phyloP scores from a whole-genome alignment of 805 yeast species.

The Tetrapisispora pingtungensis region DNA sequence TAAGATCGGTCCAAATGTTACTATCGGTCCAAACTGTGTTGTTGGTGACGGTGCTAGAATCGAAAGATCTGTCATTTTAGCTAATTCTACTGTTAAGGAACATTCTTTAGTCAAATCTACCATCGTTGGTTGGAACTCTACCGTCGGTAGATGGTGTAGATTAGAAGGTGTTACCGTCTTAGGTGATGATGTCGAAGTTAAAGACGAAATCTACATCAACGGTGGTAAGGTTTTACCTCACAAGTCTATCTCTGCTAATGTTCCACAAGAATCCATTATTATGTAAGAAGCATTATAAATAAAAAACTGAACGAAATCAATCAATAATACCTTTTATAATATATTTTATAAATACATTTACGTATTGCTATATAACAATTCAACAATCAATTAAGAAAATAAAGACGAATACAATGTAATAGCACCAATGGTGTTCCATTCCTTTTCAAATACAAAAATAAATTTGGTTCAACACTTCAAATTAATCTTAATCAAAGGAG shows the following conservation, averaged over 20 bases:
- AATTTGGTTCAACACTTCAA: no score
- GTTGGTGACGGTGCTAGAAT: slow-evolving; percentile 98
- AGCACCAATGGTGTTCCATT: no score
- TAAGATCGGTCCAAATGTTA: slow-evolving; percentile 96
- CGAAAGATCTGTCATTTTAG: slow-evolving; percentile 85
- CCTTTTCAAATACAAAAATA: no score
- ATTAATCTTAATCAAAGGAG: no score
- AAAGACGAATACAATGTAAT: neutral
- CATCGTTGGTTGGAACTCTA: slow-evolving; percentile 98
- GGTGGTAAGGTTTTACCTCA: slow-evolving; percentile 99
- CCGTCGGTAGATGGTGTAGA: slow-evolving; percentile 98
- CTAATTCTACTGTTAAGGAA: slow-evolving; percentile 85
- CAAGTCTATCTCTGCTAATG: slow-evolving; percentile 90
- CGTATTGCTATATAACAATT: neutral
- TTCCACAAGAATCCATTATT: slow-evolving; percentile 95
- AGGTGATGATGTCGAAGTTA: slow-evolving; percentile 98
- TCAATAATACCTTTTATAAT: neutral
- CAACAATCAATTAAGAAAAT: neutral
- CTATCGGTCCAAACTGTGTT: slow-evolving; percentile 90
- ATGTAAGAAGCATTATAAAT: slow-evolving; percentile 46
- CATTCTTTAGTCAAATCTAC: slow-evolving; percentile 97
- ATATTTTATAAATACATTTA: neutral
- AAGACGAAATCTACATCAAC: slow-evolving; percentile 96
- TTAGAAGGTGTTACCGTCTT: slow-evolving; percentile 94
- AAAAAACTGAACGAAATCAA: neutral